phyloP scores from a whole-genome alignment of 768 basidiomycete genomes.

The Calocera cornea region DNA sequence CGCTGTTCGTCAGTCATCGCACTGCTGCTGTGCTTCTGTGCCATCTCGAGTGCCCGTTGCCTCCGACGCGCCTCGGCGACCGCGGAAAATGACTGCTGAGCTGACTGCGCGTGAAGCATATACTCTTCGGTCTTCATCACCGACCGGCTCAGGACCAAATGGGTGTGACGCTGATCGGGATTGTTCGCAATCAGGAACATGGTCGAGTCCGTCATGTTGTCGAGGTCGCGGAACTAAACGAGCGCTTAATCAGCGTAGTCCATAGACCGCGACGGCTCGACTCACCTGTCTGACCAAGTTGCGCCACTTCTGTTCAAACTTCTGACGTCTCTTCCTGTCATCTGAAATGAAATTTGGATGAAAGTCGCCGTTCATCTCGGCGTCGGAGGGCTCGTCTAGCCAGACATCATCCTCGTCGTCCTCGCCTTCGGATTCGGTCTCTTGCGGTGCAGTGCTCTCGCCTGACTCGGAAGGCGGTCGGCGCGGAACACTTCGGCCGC shows the following conservation, averaged over 20 bases:
- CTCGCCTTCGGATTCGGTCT: constrained; percentile 8
- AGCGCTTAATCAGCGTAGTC: not conserved
- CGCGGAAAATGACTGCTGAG: constrained; percentile 8
- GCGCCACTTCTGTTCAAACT: constrained; percentile 14
- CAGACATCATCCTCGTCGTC: constrained; percentile 14
- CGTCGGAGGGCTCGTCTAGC: constrained; percentile 11
- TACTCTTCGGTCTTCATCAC: constrained; percentile 6
- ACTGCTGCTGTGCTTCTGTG: not conserved
- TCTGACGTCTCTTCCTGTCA: constrained; percentile 10
- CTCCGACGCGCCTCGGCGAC: constrained; percentile 6
- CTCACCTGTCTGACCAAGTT: constrained; percentile 8
- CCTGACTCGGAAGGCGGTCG: constrained; percentile 2
- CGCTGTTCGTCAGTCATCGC: constrained; percentile 1
- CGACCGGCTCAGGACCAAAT: constrained; percentile 10
- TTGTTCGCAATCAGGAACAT: constrained; percentile 12
- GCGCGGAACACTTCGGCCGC: not conserved
- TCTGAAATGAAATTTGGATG: constrained; percentile 11
- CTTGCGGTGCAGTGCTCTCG: constrained; percentile 9
- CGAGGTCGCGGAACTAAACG: constrained; percentile 13
- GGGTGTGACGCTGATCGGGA: constrained; percentile 7
- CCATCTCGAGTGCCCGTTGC: not conserved
- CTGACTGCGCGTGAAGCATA: constrained; percentile 10
- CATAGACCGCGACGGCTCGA: not conserved
- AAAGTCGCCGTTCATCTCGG: constrained; percentile 9
- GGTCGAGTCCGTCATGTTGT: constrained; percentile 13